phyloP scores from a whole-genome alignment of 140 eudicot species.

The Anethum foeniculum region DNA sequence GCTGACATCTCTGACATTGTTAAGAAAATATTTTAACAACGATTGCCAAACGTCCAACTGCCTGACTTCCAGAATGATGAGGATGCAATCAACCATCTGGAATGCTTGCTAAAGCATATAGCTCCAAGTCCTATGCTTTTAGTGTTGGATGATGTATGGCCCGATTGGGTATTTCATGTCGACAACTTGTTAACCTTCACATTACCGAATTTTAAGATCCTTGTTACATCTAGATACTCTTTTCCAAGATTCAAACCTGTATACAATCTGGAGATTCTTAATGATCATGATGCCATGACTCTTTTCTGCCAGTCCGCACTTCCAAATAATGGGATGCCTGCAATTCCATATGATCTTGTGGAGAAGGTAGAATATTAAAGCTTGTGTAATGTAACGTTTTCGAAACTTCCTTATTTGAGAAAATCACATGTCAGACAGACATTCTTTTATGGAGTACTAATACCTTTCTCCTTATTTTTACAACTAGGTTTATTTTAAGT shows the following conservation, averaged over 20 bases:
- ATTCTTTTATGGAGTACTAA: no score
- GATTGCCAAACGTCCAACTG: not conserved
- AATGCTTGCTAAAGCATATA: conserved; percentile 16
- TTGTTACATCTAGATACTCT: conserved; percentile 38
- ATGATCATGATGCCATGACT: conserved; percentile 23
- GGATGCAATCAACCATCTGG: conserved; percentile 29
- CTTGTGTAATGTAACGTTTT: no score
- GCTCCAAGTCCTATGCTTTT: conserved; percentile 23
- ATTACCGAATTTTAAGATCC: conserved; percentile 25
- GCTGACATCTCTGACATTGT: conserved; percentile 13
- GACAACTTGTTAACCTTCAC: conserved; percentile 17
- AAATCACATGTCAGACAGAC: no score
- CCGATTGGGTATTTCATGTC: conserved; percentile 17
- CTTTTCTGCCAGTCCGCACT: conserved; percentile 28
- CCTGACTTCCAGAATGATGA: conserved; percentile 19
- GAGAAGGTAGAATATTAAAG: no score
- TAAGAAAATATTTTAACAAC: conserved; percentile 1
- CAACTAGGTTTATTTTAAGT: no score
- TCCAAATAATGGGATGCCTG: conserved; percentile 9
- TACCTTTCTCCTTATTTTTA: no score
- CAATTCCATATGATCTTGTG: no score
- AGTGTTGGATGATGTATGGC: conserved; percentile 51
- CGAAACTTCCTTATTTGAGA: no score
- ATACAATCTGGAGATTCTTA: conserved; percentile 21
- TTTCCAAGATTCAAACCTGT: conserved; percentile 16